Percentiles rank a stretch among this genome's conserved stretches.
Evolutionary conservation across 2,329 filamentous ascomycete genomes (phyloP).

Genomic region (Exophiala calicioides): DNA sequence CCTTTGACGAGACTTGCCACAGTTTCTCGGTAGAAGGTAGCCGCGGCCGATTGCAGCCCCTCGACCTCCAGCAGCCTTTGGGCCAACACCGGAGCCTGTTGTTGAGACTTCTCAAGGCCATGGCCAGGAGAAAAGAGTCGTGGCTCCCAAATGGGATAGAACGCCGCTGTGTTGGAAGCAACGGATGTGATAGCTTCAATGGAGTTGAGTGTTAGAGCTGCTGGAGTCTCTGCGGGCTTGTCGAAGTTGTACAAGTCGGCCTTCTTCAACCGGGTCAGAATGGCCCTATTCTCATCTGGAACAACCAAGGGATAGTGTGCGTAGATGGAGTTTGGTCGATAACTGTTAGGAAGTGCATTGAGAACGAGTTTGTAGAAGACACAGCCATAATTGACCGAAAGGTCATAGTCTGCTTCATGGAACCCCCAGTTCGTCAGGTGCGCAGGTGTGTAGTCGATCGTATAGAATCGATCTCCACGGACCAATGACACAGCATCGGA

Average conservation of each 20-base stretch:
- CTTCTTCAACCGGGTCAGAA: slow-evolving; percentile 42
- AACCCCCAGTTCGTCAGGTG: slow-evolving; percentile 49
- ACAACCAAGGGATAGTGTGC: slow-evolving; percentile 53
- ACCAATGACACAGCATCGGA: slow-evolving; percentile 50
- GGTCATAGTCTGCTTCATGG: slow-evolving; percentile 44
- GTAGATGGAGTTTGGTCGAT: slow-evolving; percentile 49
- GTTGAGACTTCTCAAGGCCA: background rate
- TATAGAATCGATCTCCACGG: slow-evolving; percentile 49
- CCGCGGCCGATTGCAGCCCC: slow-evolving; percentile 48
- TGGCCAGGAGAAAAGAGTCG: background rate
- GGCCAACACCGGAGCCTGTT: slow-evolving; percentile 8
- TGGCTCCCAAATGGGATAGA: slow-evolving; percentile 10
- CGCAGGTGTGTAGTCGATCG: slow-evolving; percentile 44
- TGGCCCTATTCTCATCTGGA: slow-evolving; percentile 49
- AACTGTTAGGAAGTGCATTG: slow-evolving; percentile 51
- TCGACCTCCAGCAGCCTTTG: slow-evolving; percentile 10
- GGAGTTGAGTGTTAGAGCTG: slow-evolving; percentile 43
- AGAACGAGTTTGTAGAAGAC: slow-evolving; percentile 54
- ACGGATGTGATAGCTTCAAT: slow-evolving; percentile 46
- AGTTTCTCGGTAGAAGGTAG: slow-evolving; percentile 49
- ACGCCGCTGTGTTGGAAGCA: slow-evolving; percentile 1
- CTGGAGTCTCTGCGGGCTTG: slow-evolving; percentile 32
- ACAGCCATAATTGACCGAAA: slow-evolving; percentile 49
- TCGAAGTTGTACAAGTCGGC: slow-evolving; percentile 45
- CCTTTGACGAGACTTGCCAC: slow-evolving; percentile 47